Base-by-base conservation (phyloP, 2,329 filamentous ascomycete genomes). In the Didymella pinodella region DNA sequence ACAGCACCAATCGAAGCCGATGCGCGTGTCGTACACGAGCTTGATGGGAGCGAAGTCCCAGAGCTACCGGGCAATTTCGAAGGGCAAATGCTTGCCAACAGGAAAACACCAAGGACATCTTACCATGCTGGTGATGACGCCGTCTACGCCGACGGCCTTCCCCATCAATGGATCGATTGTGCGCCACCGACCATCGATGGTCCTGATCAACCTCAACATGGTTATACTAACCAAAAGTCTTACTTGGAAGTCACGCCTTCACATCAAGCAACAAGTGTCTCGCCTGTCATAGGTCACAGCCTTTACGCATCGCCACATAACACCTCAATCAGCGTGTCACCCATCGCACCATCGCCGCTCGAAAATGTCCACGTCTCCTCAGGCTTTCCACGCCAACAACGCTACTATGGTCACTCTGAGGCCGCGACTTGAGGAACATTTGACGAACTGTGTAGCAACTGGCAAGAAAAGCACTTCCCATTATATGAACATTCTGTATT, bases 1-100 rank as follows among this genome's bases (percentile, higher is more conserved):
- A 28, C 57, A 14, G 59, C 54, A 38, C 66, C 61, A 4, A 59
- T 70, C 26, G 69, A 71, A 55, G 66, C 62, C 20, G 69, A 71
- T 43, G 59, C 66, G 12, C 59, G 54, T 11, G 34, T 44, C 2
- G 68, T 71, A 14, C 62, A 71, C 44, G 69, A 71, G 47, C 53
- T 71, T 10, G 67, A 67, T 11, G 68, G 63, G 22, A 59, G 57
- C 38, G 59, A 40, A 5, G 54, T 69, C 7, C 66, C 69, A 10
- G 69, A 71, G 48, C 43, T 71, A 14, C 65, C 67, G 20, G 63
- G 61, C 14, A 55, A 57, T 18, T 58, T 54, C 10, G 51, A 65
- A 43, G 58, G 47, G 3, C 66, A 68, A 47, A 66, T 68, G 49
- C 47, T 68, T 8, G 56, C 56, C 6, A 52, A 47, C 18, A 54